A percentile compares a stretch with the other conserved stretches of the same genome.
phyloP scores from a whole-genome alignment of 169 alveolate species.

The Amoebophrya sp. region DNA sequence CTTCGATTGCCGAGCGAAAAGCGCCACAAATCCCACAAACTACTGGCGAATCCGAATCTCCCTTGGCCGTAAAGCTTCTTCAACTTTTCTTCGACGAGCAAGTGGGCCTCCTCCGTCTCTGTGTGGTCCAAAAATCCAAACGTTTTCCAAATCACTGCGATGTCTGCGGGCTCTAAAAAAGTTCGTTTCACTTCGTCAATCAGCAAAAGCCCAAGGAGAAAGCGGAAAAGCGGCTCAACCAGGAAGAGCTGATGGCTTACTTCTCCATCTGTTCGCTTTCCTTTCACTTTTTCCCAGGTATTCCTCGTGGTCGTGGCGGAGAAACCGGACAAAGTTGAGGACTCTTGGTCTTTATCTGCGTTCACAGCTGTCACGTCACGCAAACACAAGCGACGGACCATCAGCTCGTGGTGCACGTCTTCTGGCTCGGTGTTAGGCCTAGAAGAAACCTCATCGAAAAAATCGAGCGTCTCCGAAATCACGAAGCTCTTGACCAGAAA shows the following conservation, averaged over 20 bases:
- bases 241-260: no score
- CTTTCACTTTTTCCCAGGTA: no score
- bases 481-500: not conserved
- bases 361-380: not conserved
- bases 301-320: no score
- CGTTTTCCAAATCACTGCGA: not conserved
- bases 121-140: not conserved
- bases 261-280: no score
- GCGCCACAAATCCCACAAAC: not conserved
- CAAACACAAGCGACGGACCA: not conserved
- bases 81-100: no score
- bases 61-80: not conserved
- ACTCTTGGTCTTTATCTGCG: not conserved
- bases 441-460: not conserved
- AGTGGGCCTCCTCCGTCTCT: not conserved
- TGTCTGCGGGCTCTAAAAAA: not conserved
- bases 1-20: no score
- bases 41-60: not conserved
- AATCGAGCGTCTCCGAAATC: not conserved
- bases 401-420: not conserved
- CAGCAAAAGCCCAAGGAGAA: not conserved
- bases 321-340: no score
- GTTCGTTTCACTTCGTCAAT: not conserved
- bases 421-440: not conserved
- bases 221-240: not conserved